A percentile compares a stretch with the other conserved stretches of the same genome.
phyloP scores from a whole-genome alignment of 2,329 filamentous ascomycete genomes.

The Elsinoe arachidis region DNA sequence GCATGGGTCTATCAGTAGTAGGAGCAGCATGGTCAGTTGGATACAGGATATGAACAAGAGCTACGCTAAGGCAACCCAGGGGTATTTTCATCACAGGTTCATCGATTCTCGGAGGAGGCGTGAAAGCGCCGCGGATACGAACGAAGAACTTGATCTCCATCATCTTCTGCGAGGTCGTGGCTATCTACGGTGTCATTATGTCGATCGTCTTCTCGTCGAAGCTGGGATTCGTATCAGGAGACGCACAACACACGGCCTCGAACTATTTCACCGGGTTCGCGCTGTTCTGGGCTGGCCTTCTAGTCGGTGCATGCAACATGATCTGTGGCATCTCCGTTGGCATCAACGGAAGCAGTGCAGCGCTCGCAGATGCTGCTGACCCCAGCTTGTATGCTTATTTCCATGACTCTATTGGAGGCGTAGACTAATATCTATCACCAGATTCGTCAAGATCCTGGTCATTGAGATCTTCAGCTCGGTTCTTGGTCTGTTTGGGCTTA shows the following conservation, averaged over 20 bases:
- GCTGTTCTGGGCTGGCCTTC: conserved; percentile 90
- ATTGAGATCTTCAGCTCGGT: conserved; percentile 99
- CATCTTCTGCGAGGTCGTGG: conserved; percentile 99
- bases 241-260: conserved; percentile 60
- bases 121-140: conserved; percentile 91
- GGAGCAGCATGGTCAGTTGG: conserved; percentile 82
- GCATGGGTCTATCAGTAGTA: conserved; percentile 91
- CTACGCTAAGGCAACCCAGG: conserved; percentile 46
- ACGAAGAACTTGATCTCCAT: conserved; percentile 99
- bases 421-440: conserved; percentile 30
- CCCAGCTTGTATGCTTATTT: conserved; percentile 63
- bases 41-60: not conserved
- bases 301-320: conserved; percentile 91
- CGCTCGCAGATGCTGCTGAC: conserved; percentile 90
- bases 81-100: conserved; percentile 98
- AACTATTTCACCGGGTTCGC: conserved; percentile 94
- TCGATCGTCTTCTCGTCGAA: conserved; percentile 95
- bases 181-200: conserved; percentile 99
- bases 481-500: conserved; percentile 89
- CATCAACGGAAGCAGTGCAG: conserved; percentile 95
- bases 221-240: conserved; percentile 56
- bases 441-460: conserved; percentile 97
- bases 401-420: not conserved
- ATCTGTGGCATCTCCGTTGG: conserved; percentile 94
- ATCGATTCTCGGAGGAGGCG: conserved; percentile 92